These are phyloP conservation scores for Fomes fomentarius DNA, from an alignment of 1,284 basidiomycete genomes.

Conservation along the genomic window DNA sequence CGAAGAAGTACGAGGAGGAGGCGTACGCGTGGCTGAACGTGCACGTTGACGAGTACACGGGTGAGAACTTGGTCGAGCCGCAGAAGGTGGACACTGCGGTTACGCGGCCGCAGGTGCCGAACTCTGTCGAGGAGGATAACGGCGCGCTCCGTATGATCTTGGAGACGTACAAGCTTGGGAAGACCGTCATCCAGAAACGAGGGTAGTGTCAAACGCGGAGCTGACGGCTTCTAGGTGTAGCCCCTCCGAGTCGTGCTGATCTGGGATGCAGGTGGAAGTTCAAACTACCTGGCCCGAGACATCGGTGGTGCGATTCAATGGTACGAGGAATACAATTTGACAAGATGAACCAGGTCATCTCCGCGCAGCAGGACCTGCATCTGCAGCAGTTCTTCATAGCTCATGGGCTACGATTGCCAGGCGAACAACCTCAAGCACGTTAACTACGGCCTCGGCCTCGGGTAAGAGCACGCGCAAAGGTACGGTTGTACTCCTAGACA, in stretches of 20 bases:
- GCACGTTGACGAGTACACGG: conserved; percentile 92
- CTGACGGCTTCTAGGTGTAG: neutral
- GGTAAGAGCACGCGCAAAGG: conserved; percentile 99
- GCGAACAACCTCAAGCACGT: conserved; percentile 85
- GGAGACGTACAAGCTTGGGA: conserved; percentile 88
- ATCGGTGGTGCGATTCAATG: conserved; percentile 94
- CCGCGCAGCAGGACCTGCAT: conserved; percentile 95
- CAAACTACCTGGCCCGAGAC: conserved; percentile 98
- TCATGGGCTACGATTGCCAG: conserved; percentile 92
- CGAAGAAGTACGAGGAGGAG: conserved; percentile 92
- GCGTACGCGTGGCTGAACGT: conserved; percentile 92
- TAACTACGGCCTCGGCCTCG: conserved; percentile 90
- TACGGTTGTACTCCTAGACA: conserved; percentile 95
- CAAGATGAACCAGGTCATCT: conserved; percentile 98
- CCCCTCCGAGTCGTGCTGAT: neutral
- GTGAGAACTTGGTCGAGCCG: conserved; percentile 88
- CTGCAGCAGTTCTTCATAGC: conserved; percentile 92
- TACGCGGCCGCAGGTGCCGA: conserved; percentile 58
- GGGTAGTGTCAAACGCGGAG: conserved; percentile 44
- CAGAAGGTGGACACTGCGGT: conserved; percentile 79
- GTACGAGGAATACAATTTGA: conserved; percentile 94
- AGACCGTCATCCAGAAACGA: conserved; percentile 89
- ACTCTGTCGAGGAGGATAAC: conserved; percentile 60
- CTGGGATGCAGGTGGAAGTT: conserved; percentile 79
- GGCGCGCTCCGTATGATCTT: conserved; percentile 83